Evolutionary conservation across 2,329 filamentous ascomycete genomes (phyloP).

Genomic region (Lecanicillium sp.): DNA sequence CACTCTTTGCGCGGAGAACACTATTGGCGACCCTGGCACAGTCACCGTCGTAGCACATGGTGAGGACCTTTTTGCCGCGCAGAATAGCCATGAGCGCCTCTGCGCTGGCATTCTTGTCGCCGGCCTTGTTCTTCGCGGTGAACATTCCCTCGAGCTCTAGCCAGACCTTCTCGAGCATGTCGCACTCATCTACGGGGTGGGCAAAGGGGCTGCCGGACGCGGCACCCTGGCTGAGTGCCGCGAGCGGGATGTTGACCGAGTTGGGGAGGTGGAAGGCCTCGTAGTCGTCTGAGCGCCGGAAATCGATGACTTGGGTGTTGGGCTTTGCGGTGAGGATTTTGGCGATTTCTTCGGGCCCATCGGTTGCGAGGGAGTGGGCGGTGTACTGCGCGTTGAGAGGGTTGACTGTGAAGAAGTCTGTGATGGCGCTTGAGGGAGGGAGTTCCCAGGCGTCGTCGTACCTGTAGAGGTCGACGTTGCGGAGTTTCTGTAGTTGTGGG

Average conservation of each 20-base stretch:
- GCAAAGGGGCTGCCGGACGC: constrained; percentile 20
- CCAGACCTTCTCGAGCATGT: constrained; percentile 39
- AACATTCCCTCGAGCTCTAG: constrained; percentile 37
- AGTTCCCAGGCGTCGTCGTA: constrained; percentile 49
- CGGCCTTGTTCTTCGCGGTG: constrained; percentile 19
- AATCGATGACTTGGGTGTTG: constrained; percentile 32
- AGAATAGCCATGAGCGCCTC: constrained; percentile 21
- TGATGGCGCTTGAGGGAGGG: background rate
- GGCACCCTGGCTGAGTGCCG: constrained; percentile 22
- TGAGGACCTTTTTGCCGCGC: constrained; percentile 29
- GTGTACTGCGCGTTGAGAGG: constrained; percentile 16
- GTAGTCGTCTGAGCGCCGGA: constrained; percentile 33
- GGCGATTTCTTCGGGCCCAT: constrained; percentile 13
- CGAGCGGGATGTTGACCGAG: constrained; percentile 36
- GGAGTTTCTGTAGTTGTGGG: constrained; percentile 28
- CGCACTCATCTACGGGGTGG: constrained; percentile 37
- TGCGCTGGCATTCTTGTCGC: constrained; percentile 18
- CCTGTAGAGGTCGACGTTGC: constrained; percentile 41
- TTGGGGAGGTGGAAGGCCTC: constrained; percentile 33
- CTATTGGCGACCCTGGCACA: constrained; percentile 46
- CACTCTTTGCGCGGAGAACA: constrained; percentile 40
- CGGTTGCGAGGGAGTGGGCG: constrained; percentile 14
- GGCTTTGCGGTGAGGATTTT: constrained; percentile 17
- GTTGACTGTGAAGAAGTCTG: constrained; percentile 14
- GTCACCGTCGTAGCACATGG: constrained; percentile 46